phyloP scores from a whole-genome alignment of 108 stramenopile genomes.

The Epipyxis sp. region DNA sequence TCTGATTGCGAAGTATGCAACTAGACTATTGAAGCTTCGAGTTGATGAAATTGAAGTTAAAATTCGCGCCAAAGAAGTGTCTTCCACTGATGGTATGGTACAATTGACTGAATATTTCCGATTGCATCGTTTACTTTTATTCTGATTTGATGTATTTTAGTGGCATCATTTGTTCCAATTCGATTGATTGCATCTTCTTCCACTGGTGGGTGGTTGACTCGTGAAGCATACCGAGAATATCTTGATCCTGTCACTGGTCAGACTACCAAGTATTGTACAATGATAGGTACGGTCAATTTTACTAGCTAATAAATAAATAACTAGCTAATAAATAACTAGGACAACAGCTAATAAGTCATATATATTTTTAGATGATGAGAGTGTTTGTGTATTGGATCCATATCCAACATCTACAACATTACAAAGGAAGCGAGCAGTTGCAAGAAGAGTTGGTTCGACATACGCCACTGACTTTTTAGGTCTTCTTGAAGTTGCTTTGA shows the following conservation, averaged over 20 bases:
- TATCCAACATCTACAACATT: slow-evolving; percentile 79
- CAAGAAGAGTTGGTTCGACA: slow-evolving; percentile 91
- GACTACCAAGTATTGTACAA: slow-evolving; percentile 77
- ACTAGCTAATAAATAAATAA: no score
- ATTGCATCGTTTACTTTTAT: no score
- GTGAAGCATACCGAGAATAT: slow-evolving; percentile 79
- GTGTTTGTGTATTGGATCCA: slow-evolving; percentile 77
- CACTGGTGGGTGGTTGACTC: slow-evolving; percentile 87
- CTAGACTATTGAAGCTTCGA: slow-evolving; percentile 81
- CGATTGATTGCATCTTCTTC: slow-evolving; percentile 90
- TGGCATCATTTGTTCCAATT: slow-evolving; percentile 59
- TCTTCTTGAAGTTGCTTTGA: slow-evolving; percentile 76
- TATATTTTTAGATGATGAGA: neutral
- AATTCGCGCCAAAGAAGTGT: slow-evolving; percentile 71
- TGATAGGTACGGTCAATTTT: no score
- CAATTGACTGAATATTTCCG: slow-evolving; percentile 46
- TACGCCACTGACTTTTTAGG: slow-evolving; percentile 97
- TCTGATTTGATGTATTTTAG: no score
- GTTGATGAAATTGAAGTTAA: slow-evolving; percentile 98
- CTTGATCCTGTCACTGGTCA: slow-evolving; percentile 88
- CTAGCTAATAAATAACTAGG: no score
- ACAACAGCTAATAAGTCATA: no score
- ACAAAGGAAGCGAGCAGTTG: slow-evolving; percentile 89
- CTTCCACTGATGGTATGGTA: slow-evolving; percentile 61
- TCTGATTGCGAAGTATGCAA: slow-evolving; percentile 74